Percentiles rank a stretch among this genome's conserved stretches.
Conservation (phyloP, 1,284 basidiomycete species). For the Papiliotrema fonsecae region DNA sequence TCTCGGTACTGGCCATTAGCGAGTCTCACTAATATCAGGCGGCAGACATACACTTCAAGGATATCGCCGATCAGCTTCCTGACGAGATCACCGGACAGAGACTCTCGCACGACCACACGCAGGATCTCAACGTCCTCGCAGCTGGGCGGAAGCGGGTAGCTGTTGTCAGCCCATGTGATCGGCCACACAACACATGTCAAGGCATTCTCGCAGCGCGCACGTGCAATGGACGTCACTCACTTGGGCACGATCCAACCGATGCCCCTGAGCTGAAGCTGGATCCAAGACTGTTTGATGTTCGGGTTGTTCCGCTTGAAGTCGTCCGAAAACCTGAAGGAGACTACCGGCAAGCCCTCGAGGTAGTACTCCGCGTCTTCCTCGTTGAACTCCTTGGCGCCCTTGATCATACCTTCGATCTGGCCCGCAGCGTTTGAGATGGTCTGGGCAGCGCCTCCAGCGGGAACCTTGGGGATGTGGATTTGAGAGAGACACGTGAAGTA, state of each 20-base stretch:
- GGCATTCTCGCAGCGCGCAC: not conserved
- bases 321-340: conserved; percentile 85
- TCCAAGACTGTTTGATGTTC: conserved; percentile 77
- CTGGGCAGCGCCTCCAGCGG: conserved; percentile 10
- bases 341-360: conserved; percentile 70
- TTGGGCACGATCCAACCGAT: conserved; percentile 70
- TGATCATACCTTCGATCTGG: conserved; percentile 8
- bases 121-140: conserved; percentile 70
- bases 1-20: conserved; percentile 22
- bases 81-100: conserved; percentile 35
- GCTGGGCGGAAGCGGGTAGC: conserved; percentile 70
- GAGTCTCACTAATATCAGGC: not conserved
- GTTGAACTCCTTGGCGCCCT: conserved; percentile 13
- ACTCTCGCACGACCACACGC: conserved; percentile 79
- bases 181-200: too few species aligned
- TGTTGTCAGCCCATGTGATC: conserved; percentile 18
- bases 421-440: conserved; percentile 16
- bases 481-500: conserved; percentile 59
- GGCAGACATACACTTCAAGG: conserved; percentile 24
- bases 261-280: conserved; percentile 56
- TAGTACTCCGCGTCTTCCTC: conserved; percentile 34
- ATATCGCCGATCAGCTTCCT: conserved; percentile 41
- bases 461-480: conserved; percentile 46
- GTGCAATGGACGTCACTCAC: conserved; percentile 16
- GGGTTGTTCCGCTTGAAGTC: conserved; percentile 65